A percentile compares a stretch with the other conserved stretches of the same genome.
Evolutionary conservation across 208 protist genomes (phyloP).

Genomic region (Leishmania aethiopica): DNA sequence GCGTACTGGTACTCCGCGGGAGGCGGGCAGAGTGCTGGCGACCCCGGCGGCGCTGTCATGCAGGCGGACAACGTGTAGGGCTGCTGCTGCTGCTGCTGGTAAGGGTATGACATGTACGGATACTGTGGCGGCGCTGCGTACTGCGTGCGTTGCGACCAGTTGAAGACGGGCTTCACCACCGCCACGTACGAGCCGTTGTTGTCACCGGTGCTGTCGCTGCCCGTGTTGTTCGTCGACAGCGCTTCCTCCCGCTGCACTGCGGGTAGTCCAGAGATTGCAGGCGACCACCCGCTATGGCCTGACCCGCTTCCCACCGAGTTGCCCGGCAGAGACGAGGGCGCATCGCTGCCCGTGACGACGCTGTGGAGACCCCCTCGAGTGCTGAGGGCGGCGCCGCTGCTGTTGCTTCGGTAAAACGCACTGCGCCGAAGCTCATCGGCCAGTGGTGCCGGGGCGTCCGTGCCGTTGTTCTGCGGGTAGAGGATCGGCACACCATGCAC

Average conservation of each 20-base stretch:
- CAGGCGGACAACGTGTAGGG: neutral
- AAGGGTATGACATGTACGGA: neutral
- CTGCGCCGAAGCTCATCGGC: neutral
- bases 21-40: neutral
- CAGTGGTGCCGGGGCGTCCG: slow-evolving; percentile 3
- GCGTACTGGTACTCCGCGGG: neutral
- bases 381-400: neutral
- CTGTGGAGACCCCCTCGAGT: neutral
- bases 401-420: neutral
- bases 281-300: neutral
- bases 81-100: slow-evolving; percentile 7
- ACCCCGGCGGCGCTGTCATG: neutral
- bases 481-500: slow-evolving; percentile 15
- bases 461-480: slow-evolving; percentile 16
- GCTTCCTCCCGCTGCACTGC: neutral
- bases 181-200: neutral
- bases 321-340: neutral
- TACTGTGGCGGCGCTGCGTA: neutral
- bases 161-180: neutral
- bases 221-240: neutral
- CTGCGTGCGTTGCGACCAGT: neutral
- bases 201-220: neutral
- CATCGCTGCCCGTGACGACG: neutral
- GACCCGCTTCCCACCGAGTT: neutral
- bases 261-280: neutral